Percentiles rank a stretch among this genome's conserved stretches.
Conservation (phyloP, 2,329 filamentous ascomycete species). For the Colletotrichum chrysophilum region DNA sequence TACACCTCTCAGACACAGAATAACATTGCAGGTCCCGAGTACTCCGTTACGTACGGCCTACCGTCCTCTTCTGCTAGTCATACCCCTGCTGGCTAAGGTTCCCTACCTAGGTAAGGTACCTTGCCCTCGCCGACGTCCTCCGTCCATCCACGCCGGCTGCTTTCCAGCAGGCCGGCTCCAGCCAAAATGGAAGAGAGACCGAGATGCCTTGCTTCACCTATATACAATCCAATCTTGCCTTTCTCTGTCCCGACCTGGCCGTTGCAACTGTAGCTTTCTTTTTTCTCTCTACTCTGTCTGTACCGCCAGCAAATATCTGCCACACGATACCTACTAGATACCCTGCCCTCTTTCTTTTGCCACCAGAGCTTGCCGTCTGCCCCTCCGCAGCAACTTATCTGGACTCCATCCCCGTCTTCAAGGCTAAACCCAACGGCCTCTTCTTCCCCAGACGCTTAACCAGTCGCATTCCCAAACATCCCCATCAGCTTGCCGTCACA, state of each 20-base stretch:
- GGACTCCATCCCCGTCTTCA: neutral
- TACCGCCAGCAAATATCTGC: neutral
- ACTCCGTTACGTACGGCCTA: neutral
- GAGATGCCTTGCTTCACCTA: conserved; percentile 4
- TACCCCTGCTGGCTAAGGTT: conserved; percentile 27
- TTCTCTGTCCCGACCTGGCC: conserved; percentile 19
- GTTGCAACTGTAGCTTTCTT: neutral
- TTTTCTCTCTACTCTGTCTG: neutral
- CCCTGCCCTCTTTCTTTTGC: conserved; percentile 9
- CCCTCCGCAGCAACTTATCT: conserved; percentile 7
- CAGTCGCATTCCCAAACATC: neutral
- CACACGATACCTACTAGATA: neutral
- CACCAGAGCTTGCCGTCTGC: conserved; percentile 1
- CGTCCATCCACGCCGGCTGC: conserved; percentile 35
- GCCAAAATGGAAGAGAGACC: neutral
- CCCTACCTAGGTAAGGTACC: neutral
- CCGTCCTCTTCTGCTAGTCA: neutral
- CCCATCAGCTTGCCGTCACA: neutral
- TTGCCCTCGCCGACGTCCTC: conserved; percentile 21
- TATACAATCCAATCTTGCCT: conserved; percentile 31
- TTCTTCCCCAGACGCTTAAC: neutral
- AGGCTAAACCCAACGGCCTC: neutral
- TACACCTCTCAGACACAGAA: neutral
- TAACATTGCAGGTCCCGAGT: neutral
- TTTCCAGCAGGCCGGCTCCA: conserved; percentile 8